Conservation (phyloP, 1,284 basidiomycete genomes). For the Cutaneotrichosporon mucoides region DNA sequence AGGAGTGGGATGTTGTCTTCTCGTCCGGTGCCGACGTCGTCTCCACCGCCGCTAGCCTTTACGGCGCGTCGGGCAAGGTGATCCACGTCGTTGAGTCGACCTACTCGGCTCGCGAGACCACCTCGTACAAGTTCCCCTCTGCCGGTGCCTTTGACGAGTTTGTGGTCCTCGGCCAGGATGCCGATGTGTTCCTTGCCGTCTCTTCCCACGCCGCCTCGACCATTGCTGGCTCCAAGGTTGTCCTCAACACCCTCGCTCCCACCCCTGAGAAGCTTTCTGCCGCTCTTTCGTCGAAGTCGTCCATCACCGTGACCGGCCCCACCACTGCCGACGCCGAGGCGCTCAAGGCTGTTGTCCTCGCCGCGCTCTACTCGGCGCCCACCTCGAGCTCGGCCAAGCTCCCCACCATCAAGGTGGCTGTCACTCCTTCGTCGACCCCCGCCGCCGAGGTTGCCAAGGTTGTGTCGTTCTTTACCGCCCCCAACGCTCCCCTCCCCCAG, state of each 20-base stretch:
- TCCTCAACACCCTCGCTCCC: slow-evolving; percentile 41
- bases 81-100: slow-evolving; percentile 48
- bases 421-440: slow-evolving; percentile 26
- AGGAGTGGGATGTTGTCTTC: slow-evolving; percentile 68
- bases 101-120: slow-evolving; percentile 39
- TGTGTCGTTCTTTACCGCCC: slow-evolving; percentile 50
- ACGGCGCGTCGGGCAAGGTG: slow-evolving; percentile 32
- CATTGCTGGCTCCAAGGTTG: slow-evolving; percentile 30
- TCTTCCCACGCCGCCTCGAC: slow-evolving; percentile 32
- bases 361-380: slow-evolving; percentile 52
- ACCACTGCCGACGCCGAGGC: slow-evolving; percentile 40
- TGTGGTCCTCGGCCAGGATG: slow-evolving; percentile 22
- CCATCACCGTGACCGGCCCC: slow-evolving; percentile 36
- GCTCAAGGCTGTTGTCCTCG: slow-evolving; percentile 46
- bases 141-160: slow-evolving; percentile 27
- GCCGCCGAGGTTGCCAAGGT: slow-evolving; percentile 38
- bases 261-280: slow-evolving; percentile 32
- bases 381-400: slow-evolving; percentile 37
- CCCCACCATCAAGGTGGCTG: slow-evolving; percentile 41
- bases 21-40: slow-evolving; percentile 75
- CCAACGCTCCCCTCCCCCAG: slow-evolving; percentile 42
- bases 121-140: slow-evolving; percentile 40
- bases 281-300: slow-evolving; percentile 33
- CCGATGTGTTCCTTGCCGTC: slow-evolving; percentile 38
- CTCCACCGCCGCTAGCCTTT: slow-evolving; percentile 57